A percentile compares a stretch with the other conserved stretches of the same genome.
phyloP scores from a whole-genome alignment of 2,329 filamentous ascomycete genomes.

The Colletotrichum spinosum region DNA sequence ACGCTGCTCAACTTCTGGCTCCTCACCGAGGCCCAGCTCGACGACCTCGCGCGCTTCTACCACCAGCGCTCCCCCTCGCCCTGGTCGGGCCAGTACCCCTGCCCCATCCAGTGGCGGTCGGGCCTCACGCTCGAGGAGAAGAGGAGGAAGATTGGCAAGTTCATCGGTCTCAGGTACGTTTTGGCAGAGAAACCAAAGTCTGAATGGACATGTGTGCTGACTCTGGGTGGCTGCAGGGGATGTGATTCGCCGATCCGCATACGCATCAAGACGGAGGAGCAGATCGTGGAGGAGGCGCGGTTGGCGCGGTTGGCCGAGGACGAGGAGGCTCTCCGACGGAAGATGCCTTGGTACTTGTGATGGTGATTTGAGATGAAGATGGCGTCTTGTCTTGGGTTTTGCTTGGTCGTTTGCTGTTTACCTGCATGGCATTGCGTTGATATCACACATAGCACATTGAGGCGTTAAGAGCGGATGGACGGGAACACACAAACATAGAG shows the following conservation, averaged over 20 bases:
- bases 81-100: slow-evolving; percentile 73
- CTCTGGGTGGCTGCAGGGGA: slow-evolving; percentile 13
- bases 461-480: slow-evolving; percentile 23
- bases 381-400: background rate
- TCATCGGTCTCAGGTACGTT: slow-evolving; percentile 77
- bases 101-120: slow-evolving; percentile 72
- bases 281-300: slow-evolving; percentile 58
- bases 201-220: slow-evolving; percentile 11
- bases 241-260: slow-evolving; percentile 36
- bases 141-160: slow-evolving; percentile 77
- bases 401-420: slow-evolving; percentile 13
- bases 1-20: slow-evolving; percentile 80
- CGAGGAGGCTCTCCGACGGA: slow-evolving; percentile 61
- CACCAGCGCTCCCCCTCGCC: slow-evolving; percentile 72
- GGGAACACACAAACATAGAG: slow-evolving; percentile 12
- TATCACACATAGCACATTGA: slow-evolving; percentile 30
- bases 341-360: slow-evolving; percentile 52
- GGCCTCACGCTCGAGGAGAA: slow-evolving; percentile 72
- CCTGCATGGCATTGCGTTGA: slow-evolving; percentile 37
- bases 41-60: slow-evolving; percentile 78
- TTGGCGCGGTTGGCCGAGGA: slow-evolving; percentile 53
- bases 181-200: slow-evolving; percentile 21
- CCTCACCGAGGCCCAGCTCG: slow-evolving; percentile 77
- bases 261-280: slow-evolving; percentile 56
- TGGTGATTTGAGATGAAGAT: background rate